phyloP scores from a whole-genome alignment of 305 asterid species.

The Rubia balearica region DNA sequence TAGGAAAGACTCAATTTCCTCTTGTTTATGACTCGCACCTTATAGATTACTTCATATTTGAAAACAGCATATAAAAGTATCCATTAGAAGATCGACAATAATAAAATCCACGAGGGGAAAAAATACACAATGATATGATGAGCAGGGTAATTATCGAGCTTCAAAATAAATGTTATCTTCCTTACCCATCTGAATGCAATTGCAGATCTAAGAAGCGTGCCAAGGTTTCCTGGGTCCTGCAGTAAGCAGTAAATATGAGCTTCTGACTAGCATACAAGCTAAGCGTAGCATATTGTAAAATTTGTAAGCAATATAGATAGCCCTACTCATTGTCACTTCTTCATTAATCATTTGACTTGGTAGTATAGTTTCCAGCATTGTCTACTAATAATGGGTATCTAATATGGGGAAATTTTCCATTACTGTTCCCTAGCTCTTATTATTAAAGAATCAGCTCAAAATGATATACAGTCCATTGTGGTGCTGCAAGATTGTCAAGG shows the following conservation, averaged over 20 bases:
- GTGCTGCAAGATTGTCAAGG: not conserved
- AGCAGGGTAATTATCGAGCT: not conserved
- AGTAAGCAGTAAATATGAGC: slow-evolving; percentile 17
- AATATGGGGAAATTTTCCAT: not conserved
- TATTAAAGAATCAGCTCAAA: not conserved
- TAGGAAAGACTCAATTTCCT: not conserved
- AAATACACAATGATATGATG: not conserved
- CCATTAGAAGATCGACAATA: not conserved
- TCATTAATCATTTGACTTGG: slow-evolving; percentile 1
- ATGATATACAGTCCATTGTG: not conserved
- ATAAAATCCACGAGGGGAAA: not conserved
- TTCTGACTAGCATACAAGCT: not conserved
- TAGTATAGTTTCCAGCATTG: not conserved
- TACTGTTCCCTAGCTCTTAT: not conserved
- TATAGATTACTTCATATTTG: not conserved
- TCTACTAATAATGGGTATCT: not conserved
- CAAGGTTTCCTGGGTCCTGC: slow-evolving; percentile 97
- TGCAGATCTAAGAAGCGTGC: slow-evolving; percentile 81
- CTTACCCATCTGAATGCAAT: slow-evolving; percentile 90
- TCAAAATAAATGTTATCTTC: not conserved
- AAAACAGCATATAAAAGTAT: not conserved
- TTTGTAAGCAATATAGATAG: not conserved
- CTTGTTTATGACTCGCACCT: not conserved
- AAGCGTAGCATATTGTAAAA: slow-evolving; percentile 3
- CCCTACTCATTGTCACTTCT: slow-evolving; percentile 1